Evolutionary conservation across 495 filamentous ascomycete genomes (phyloP), one percentile per base, ranked within the genome.

Genomic region (Penicillium pancosmium): DNA sequence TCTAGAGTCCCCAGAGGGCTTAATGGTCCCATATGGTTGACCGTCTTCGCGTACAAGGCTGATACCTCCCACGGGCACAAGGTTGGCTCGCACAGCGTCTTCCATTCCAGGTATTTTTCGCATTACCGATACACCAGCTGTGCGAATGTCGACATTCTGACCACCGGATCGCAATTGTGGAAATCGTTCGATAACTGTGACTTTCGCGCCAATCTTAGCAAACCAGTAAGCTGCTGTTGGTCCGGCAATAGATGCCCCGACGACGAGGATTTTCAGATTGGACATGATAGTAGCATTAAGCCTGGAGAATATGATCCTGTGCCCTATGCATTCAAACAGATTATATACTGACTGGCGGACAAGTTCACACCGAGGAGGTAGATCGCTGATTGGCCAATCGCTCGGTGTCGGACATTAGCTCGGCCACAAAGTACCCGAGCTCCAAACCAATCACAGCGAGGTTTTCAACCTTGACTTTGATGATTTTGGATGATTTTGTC

Each of bases 101-200:
- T 82, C 71, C 63, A 85, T 75, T 1, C 80, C 80, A 23, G 69
- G 55, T 64, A 86, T 83, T 50, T 72, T 77, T 47, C 71, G 67
- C 71, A 86, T 81, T 3, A 83, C 65, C 2, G 69, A 69, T 31
- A 84, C 65, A 10, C 79, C 83, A 11, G 67, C 67, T 23, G 68
- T 77, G 33, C 80, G 78, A 18, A 85, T 73, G 62, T 87, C 84
- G 56, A 86, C 60, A 21, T 75, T 73, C 51, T 82, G 81, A n/a
- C 84, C 84, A 43, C 65, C 62, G 1, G 72, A 66, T 16, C 78
- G 79, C 10, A 84, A 65, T 13, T 60, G 10, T 3, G 74, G 66
- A 55, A 73, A 77, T 53, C 80, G 78, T 61, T 86, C 84, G 46
- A 85, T 72, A 56, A 86, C 56, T 12, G 81, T 84, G 55, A 87